Percentiles rank a stretch among this genome's conserved stretches.
Evolutionary conservation across 164 flowering plant species (phyloP).

Genomic region (Vitis riparia): DNA sequence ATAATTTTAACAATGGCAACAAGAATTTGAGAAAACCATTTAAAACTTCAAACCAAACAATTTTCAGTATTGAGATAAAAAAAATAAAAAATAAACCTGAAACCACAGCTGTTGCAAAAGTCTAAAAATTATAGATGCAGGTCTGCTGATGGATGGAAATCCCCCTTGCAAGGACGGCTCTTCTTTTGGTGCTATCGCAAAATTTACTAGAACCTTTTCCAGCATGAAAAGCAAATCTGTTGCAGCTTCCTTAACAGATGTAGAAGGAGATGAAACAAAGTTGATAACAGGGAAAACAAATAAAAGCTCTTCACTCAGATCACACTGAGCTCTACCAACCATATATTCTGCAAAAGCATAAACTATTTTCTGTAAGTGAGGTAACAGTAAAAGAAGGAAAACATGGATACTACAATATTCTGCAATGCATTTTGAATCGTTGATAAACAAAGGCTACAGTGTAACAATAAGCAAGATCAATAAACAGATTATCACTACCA

Average conservation of each 20-base stretch:
- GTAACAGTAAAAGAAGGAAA: constrained; percentile 1
- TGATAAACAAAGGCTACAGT: neutral
- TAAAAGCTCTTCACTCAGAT: constrained; percentile 56
- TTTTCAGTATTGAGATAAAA: neutral
- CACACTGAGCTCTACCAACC: constrained; percentile 20
- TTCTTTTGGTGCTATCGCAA: constrained; percentile 27
- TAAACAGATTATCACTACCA: too few relatives aligned
- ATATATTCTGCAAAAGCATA: constrained; percentile 41
- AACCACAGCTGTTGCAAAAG: constrained; percentile 65
- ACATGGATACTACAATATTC: neutral
- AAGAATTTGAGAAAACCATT: neutral
- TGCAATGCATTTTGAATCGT: neutral
- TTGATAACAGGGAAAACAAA: constrained; percentile 67
- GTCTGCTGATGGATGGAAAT: constrained; percentile 42
- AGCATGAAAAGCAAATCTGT: constrained; percentile 56
- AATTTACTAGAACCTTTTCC: constrained; percentile 39
- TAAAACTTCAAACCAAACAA: neutral
- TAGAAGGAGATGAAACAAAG: constrained; percentile 82
- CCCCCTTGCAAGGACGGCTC: constrained; percentile 13
- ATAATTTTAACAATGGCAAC: neutral
- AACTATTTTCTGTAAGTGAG: neutral
- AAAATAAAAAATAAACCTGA: constrained; percentile 52
- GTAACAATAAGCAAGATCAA: too few relatives aligned
- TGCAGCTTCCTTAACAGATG: constrained; percentile 64
- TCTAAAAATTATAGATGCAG: constrained; percentile 46